Base-by-base conservation (phyloP, 495 filamentous ascomycete genomes). In the Physcia stellaris region DNA sequence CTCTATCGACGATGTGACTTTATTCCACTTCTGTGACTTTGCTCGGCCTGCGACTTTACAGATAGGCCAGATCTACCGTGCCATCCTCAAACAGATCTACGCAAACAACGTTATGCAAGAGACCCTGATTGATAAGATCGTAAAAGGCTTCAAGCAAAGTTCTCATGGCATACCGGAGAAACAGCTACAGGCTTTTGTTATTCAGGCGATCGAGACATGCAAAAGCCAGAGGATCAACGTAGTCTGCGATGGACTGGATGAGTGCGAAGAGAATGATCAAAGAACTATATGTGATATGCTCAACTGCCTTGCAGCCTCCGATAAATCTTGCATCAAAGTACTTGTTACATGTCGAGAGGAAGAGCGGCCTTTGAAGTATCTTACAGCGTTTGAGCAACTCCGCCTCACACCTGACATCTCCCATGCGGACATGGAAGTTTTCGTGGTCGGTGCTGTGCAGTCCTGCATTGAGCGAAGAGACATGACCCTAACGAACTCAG, bases 1-100 rank as follows among this genome's bases (percentile, higher is more conserved):
- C 7, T 16, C 12, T 13, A 19, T 19, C 19, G 35, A 41, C 13
- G 18, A 23, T 9, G 18, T 17, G 6, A 24, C 47, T 3, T 7
- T 42, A 3, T 53, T 48, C 36, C 42, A 48, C 35, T 53, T 45
- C 30, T 53, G 48, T 18, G 48, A 51, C 18, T 51, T 46, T 32
- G 29, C 40, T 19, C 41, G 51, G 12, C 15, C 32, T 4, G 30
- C 16, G 20, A 48, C 50, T 4, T 32, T 53, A 15, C 22, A 45
- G 21, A 13, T 39, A 28, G 26, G 20, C 9, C 41, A 27, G 20
- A 31, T 48, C 6, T 31, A 45, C 9, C 39, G 49, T 4, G 41
- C 50, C 5, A 26, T 53, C 4, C n/a, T 53, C 20, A 48, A 45
- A 22, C 45, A 53, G 29, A 33, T 53, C 4, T 39, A 48, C 17